Conservation (phyloP, 2,329 filamentous ascomycete genomes). For the Fusarium hainanense region DNA sequence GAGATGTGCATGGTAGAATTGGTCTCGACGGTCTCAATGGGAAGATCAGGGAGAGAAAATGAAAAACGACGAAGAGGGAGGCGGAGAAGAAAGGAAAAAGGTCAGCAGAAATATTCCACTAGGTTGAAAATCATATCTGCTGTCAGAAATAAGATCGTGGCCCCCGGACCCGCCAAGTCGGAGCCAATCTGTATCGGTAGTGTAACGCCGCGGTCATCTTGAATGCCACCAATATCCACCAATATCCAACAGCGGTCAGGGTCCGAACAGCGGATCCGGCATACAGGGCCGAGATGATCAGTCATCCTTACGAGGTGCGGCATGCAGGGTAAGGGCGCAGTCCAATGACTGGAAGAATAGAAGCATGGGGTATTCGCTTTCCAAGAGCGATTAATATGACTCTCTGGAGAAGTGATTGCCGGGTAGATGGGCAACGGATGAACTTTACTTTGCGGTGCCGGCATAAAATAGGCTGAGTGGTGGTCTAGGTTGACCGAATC, state of each 20-base stretch:
- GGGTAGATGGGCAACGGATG: too few species aligned
- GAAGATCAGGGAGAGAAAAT: rapidly evolving
- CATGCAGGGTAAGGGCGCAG: not conserved
- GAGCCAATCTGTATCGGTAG: not conserved
- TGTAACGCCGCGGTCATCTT: not conserved
- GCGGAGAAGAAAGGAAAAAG: not conserved
- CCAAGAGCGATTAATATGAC: not conserved
- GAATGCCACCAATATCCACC: not conserved
- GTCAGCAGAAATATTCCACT: not conserved
- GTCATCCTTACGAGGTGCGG: not conserved
- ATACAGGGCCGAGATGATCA: not conserved
- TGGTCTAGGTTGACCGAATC: too few species aligned
- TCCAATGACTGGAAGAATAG: not conserved
- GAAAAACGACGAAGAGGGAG: rapidly evolving
- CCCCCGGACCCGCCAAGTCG: not conserved
- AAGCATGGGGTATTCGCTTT: not conserved
- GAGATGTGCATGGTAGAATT: not conserved
- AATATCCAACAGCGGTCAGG: not conserved
- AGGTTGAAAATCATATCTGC: not conserved
- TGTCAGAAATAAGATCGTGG: not conserved
- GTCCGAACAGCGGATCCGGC: not conserved
- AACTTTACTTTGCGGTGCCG: too few species aligned
- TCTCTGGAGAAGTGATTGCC: too few species aligned
- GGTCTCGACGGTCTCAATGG: rapidly evolving
- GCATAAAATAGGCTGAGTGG: too few species aligned